phyloP scores from a whole-genome alignment of 176 grass and related monocot genomes.

The maize (Zea mays) region Zm-B73-REFERENCE-NAM-5.0 NC_050099.1:207115501-207116000 shows the following conservation, averaged over 20 bases:
- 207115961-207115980: neutral
- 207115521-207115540: neutral
- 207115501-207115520: neutral
- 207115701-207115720: too few relatives aligned
- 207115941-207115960: neutral
- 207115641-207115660: too few relatives aligned
- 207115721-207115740: too few relatives aligned
- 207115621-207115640: neutral
- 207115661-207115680: too few relatives aligned
- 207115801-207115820: neutral
- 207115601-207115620: neutral
- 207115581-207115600: neutral
- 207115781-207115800: neutral
- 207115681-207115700: too few relatives aligned
- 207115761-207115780: neutral
- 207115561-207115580: neutral
- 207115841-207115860: neutral
- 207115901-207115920: neutral
- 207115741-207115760: too few relatives aligned
- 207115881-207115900: slow-evolving; percentile 5
- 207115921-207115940: neutral
- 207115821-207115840: neutral
- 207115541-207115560: neutral
- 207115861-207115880: neutral
- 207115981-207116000: neutral